These are phyloP conservation scores for Tubosaeta sp. DNA, from an alignment of 768 basidiomycete species.

Conservation along the genomic window DNA sequence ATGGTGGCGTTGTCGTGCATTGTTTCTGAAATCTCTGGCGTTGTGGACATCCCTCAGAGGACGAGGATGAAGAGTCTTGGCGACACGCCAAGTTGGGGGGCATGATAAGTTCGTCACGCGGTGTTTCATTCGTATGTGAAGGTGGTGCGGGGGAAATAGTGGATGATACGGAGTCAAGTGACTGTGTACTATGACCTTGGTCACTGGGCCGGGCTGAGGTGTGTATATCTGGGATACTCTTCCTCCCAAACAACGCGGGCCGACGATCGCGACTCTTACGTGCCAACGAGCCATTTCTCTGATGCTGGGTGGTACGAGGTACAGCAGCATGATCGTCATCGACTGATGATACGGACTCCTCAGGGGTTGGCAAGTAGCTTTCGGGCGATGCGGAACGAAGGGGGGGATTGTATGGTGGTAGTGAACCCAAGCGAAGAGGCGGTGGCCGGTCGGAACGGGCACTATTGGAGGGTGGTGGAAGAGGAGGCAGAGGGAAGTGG, in stretches of 20 bases:
- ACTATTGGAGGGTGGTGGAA: slow-evolving; percentile 23
- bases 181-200: slow-evolving; percentile 19
- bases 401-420: slow-evolving; percentile 38
- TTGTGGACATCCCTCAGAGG: slow-evolving; percentile 26
- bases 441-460: slow-evolving; percentile 40
- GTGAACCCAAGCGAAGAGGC: slow-evolving; percentile 44
- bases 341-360: slow-evolving; percentile 48
- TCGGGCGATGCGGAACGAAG: slow-evolving; percentile 52
- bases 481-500: slow-evolving; percentile 41
- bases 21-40: slow-evolving; percentile 21
- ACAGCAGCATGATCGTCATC: slow-evolving; percentile 39
- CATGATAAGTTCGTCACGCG: slow-evolving; percentile 31
- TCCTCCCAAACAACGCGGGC: slow-evolving; percentile 52
- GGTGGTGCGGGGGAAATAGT: slow-evolving; percentile 5
- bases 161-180: slow-evolving; percentile 21
- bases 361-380: slow-evolving; percentile 53
- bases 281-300: slow-evolving; percentile 49
- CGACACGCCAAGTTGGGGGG: slow-evolving; percentile 39
- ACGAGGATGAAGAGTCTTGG: slow-evolving; percentile 45
- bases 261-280: slow-evolving; percentile 35
- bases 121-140: slow-evolving; percentile 12
- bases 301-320: slow-evolving; percentile 34
- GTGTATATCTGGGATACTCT: slow-evolving; percentile 84
- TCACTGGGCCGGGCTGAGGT: slow-evolving; percentile 40
- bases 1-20: slow-evolving; percentile 29